Base-by-base conservation (phyloP, 345 rosid genomes). In the Stellera chamaejasme region DNA sequence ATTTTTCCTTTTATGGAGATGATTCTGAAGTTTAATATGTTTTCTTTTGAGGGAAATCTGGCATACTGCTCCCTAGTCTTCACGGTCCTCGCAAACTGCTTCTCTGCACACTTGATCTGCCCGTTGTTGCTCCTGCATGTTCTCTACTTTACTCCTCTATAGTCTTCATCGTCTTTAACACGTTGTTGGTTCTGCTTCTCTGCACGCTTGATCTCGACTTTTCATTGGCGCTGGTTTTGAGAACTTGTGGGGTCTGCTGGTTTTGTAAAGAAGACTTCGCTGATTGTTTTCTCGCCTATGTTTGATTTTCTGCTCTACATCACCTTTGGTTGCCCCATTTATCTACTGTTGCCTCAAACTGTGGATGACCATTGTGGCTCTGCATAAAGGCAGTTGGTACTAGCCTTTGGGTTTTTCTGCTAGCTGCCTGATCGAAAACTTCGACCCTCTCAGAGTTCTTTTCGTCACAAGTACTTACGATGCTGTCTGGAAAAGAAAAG, bases 31-130 rank as follows among this genome's bases (percentile, higher is more conserved):
- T 52, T 72, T 76, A 75, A 52, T 63, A 61, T 82, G 71, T 76
- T 84, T 76, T 71, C 68, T 84, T 80, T 70, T 76, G 91, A 84
- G 80, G 91, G 79, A 68, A 69, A 74, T 70, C 64, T 67, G 64
- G 84, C 83, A 61, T 66, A 75, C 81, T 79, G 79, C 88, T 61
- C 70, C 80, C 69, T 79, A 69, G 59, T 63, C 66, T 77, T 27
- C 81, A 71, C 45, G 78, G 77, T 75, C 76, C 70, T 64, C 65
- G 66, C 60, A 78, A 66, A 66, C 75, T 77, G 76, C 87, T 58
- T 74, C 64, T 60, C 69, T 69, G 78, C 73, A 55, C 55, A 70
- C 69, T 36, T 72, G 67, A 13, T 60, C 80, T 68, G 54, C 75
- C 59, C 61, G 55, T 64, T 56, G 48, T 69, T 25, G 63, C 66